Base-by-base conservation (phyloP, 2,329 filamentous ascomycete species). In the Colletotrichum filicis region DNA sequence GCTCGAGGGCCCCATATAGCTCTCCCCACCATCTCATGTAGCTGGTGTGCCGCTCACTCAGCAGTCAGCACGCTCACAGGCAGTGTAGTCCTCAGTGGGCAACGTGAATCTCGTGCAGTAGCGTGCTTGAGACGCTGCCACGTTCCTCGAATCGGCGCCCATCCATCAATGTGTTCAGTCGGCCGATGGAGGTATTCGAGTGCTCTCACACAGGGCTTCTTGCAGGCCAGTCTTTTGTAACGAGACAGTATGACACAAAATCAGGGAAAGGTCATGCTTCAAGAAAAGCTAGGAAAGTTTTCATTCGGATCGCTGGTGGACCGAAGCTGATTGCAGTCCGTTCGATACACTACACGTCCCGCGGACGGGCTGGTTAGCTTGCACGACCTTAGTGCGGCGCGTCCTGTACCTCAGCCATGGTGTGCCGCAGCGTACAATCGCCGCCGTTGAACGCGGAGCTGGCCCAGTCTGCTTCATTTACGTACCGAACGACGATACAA, bases 31-130 rank as follows among this genome's bases (percentile, higher is more conserved):
- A 72, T 53, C 42, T 53, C 53, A 16, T 63, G 58, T 68, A 32
- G 49, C 26, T 37, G n/a, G 58, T 42, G 64, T 30, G 65, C 69
- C 64, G 69, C 65, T 72, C 69, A 68, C 58, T 72, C 65, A 68
- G 65, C 69, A 59, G 52, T 72, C 65, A 68, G 65, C 69, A 59
- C 58, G 32, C 42, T 53, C 35, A 49, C 5, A 35, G 4, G 32
- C 32, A 42, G 37, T 16, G 14, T 19, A 24, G 46, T 26, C 24
- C 57, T 63, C 12, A 24, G 19, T 26, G 55, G 61, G 28, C 55
- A 55, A 42, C 14, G 55, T 53, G 56, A 19, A 3, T 52, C 32
- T 26, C 53, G 30, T 57, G 52, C 59, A 52, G 24, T 66, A 53
- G 61, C 19, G 59, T 46, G 46, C 26, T 35, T 22, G 52, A 24